phyloP scores from a whole-genome alignment of 1,139 yeast species.

The Kluyveromyces marxianus region DNA sequence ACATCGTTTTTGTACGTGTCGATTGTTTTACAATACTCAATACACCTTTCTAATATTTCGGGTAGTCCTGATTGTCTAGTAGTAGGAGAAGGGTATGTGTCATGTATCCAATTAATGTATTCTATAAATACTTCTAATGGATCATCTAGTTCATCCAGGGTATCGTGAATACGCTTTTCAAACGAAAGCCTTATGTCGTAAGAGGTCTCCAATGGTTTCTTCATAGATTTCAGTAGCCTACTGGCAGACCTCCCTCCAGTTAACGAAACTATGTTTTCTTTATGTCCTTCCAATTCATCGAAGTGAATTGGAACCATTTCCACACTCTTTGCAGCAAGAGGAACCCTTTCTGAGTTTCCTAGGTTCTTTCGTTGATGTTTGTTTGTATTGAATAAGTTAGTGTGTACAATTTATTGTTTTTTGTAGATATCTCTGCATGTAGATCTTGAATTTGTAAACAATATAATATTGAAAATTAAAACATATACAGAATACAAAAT shows the following conservation, averaged over 20 bases:
- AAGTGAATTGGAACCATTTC: conserved; percentile 40
- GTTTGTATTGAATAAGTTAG: too few species aligned
- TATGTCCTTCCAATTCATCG: conserved; percentile 55
- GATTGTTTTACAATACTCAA: conserved; percentile 60
- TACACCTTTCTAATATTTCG: conserved; percentile 60
- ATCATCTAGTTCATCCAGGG: conserved; percentile 63
- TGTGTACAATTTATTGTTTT: too few species aligned
- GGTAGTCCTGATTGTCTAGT: conserved; percentile 62
- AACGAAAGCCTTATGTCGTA: conserved; percentile 35
- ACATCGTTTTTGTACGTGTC: conserved; percentile 71
- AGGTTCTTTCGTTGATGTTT: too few species aligned
- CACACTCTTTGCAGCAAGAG: conserved; percentile 32
- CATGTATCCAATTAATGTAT: conserved; percentile 66
- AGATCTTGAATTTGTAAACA: too few species aligned
- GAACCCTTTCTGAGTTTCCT: neutral
- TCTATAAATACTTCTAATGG: conserved; percentile 69
- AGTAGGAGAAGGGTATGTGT: conserved; percentile 64
- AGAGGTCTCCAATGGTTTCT: conserved; percentile 25
- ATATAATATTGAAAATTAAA: too few species aligned
- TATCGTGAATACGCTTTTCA: conserved; percentile 35
- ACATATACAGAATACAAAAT: too few species aligned
- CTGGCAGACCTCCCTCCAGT: conserved; percentile 64
- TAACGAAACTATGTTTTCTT: conserved; percentile 73
- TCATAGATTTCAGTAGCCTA: conserved; percentile 44
- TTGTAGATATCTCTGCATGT: too few species aligned